These are phyloP conservation scores for Brassica hybrid DNA, from an alignment of 441 rosid species.

Conservation along the genomic window DNA sequence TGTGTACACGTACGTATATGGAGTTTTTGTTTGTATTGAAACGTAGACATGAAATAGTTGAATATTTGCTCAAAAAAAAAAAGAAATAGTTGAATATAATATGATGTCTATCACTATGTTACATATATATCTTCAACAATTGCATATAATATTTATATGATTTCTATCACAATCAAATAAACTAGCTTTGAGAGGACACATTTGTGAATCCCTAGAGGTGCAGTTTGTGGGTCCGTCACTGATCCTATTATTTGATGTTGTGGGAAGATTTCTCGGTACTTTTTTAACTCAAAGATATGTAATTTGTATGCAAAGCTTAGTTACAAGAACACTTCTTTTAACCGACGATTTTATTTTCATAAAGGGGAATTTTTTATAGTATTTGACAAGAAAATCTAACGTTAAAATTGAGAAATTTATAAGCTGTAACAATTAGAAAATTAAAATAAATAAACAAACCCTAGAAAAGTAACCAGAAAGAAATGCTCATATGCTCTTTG, in stretches of 20 bases:
- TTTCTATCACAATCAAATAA: slow-evolving; percentile 29
- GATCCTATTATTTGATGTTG: slow-evolving; percentile 16
- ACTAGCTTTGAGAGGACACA: slow-evolving; percentile 34
- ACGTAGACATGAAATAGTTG: too few species aligned
- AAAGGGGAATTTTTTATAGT: neutral
- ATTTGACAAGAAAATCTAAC: neutral
- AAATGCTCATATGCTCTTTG: slow-evolving; percentile 14
- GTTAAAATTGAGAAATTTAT: neutral
- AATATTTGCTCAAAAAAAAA: too few species aligned
- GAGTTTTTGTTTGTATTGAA: too few species aligned
- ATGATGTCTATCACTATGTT: too few species aligned
- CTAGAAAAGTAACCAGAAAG: slow-evolving; percentile 20
- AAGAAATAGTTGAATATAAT: too few species aligned
- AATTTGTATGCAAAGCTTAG: neutral
- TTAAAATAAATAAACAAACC: neutral
- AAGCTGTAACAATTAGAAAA: neutral
- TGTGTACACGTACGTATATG: too few species aligned
- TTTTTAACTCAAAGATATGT: neutral
- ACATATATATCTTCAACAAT: too few species aligned
- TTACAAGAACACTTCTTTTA: neutral
- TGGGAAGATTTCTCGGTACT: neutral
- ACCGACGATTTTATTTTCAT: neutral
- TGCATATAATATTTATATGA: too few species aligned
- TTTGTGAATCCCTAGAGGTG: slow-evolving; percentile 36
- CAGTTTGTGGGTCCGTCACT: neutral